Conservation (phyloP, 306 rosid species). For the Lathyrus aphaca region DNA sequence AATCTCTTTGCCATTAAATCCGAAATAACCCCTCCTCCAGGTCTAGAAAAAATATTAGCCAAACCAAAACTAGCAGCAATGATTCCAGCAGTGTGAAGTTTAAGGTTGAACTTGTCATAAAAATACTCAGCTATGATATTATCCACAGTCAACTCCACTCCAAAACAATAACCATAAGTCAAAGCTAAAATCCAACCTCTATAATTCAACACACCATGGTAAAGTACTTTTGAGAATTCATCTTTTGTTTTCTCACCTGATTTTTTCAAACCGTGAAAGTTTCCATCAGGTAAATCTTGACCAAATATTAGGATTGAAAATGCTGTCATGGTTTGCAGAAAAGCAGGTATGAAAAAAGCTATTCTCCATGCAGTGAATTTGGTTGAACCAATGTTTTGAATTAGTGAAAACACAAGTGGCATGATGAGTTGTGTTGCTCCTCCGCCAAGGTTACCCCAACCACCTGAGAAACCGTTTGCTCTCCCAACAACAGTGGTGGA, state of each 20-base stretch:
- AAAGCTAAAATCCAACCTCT: constrained; percentile 87
- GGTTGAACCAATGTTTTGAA: constrained; percentile 53
- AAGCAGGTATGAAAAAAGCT: constrained; percentile 76
- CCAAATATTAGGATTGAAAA: constrained; percentile 59
- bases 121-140: constrained; percentile 82
- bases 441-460: constrained; percentile 93
- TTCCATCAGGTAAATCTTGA: constrained; percentile 80
- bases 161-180: constrained; percentile 87
- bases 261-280: constrained; percentile 55
- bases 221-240: constrained; percentile 54
- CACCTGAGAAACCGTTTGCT: constrained; percentile 77
- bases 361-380: constrained; percentile 85
- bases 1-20: constrained; percentile 62
- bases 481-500: constrained; percentile 68
- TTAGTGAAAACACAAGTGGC: constrained; percentile 71
- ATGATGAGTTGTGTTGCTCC: constrained; percentile 89
- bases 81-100: constrained; percentile 73
- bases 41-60: constrained; percentile 72
- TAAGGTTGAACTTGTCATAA: constrained; percentile 70
- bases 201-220: constrained; percentile 60
- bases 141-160: constrained; percentile 82
- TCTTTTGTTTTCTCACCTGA: constrained; percentile 70
- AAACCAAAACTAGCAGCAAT: constrained; percentile 82
- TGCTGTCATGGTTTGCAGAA: constrained; percentile 69
- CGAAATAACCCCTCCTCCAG: constrained; percentile 73